Evolutionary conservation across 352 stramenopile genomes (phyloP).

Genomic region (Globisporangium alternatum): DNA sequence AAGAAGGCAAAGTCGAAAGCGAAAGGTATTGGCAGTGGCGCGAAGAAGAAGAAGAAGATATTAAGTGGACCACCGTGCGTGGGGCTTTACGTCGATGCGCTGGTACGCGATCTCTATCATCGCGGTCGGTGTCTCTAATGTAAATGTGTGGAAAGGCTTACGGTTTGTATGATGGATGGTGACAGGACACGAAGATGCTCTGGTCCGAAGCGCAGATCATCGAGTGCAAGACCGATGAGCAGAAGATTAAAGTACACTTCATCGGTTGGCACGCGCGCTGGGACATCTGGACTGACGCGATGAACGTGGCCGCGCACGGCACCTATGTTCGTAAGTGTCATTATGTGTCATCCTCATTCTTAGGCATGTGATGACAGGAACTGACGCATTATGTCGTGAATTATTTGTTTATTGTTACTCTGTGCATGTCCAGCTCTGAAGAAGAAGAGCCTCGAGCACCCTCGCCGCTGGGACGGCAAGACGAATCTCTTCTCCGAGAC

Average conservation of each 20-base stretch:
- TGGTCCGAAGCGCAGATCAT: slow-evolving; percentile 75
- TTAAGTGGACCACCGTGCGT: slow-evolving; percentile 30
- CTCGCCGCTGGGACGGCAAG: slow-evolving; percentile 18
- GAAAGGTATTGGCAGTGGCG: slow-evolving; percentile 6
- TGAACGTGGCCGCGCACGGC: slow-evolving; percentile 60
- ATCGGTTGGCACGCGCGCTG: slow-evolving; percentile 60
- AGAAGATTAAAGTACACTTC: slow-evolving; percentile 75
- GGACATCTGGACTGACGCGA: slow-evolving; percentile 73
- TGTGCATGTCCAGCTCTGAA: slow-evolving; percentile 12
- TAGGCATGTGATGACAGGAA: neutral
- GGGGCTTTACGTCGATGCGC: slow-evolving; percentile 62
- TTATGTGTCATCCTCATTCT: neutral
- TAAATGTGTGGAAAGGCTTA: neutral
- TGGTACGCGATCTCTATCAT: slow-evolving; percentile 23
- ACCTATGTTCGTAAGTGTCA: slow-evolving; percentile 43
- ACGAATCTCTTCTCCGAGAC: slow-evolving; percentile 18
- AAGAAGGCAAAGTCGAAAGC: slow-evolving; percentile 33
- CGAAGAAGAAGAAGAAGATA: slow-evolving; percentile 27
- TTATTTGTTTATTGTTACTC: neutral
- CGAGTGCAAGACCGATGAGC: slow-evolving; percentile 46
- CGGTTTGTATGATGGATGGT: neutral
- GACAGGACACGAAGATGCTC: slow-evolving; percentile 63
- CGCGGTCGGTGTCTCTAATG: neutral
- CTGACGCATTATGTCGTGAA: neutral
- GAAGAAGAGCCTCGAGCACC: slow-evolving; percentile 16